Evolutionary conservation across 805 yeast species (phyloP).

Genomic region (Sugiyamaella smithiae): DNA sequence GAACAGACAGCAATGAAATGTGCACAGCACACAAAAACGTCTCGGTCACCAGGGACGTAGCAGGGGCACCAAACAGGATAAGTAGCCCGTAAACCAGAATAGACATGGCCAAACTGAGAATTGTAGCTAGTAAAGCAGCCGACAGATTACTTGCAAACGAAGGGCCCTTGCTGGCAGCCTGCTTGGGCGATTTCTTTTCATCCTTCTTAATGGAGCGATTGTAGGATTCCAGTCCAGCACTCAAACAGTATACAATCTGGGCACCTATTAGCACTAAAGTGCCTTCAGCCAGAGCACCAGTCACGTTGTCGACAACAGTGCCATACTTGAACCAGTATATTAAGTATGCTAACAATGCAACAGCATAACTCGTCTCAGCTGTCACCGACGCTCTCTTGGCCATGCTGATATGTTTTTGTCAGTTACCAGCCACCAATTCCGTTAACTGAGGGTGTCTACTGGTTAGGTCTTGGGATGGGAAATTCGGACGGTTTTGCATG

Average conservation of each 20-base stretch:
- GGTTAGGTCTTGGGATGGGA: no score
- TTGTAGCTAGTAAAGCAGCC: constrained; percentile 30
- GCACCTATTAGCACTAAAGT: constrained; percentile 19
- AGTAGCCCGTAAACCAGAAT: constrained; percentile 35
- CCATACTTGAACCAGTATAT: constrained; percentile 14
- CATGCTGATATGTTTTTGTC: no score
- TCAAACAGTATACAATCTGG: constrained; percentile 26
- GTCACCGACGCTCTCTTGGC: not conserved
- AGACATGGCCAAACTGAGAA: constrained; percentile 32
- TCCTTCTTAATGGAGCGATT: constrained; percentile 1
- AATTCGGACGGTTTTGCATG: no score
- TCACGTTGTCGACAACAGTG: constrained; percentile 18
- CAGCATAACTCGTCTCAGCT: constrained; percentile 11
- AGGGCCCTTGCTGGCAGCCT: not conserved
- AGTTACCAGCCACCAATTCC: no score
- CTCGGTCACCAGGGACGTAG: constrained; percentile 48
- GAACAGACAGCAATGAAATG: constrained; percentile 54
- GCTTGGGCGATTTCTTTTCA: constrained; percentile 4
- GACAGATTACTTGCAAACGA: constrained; percentile 9
- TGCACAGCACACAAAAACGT: constrained; percentile 64
- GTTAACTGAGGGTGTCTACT: no score
- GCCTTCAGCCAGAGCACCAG: constrained; percentile 20
- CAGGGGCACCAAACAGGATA: constrained; percentile 80
- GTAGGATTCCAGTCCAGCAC: constrained; percentile 16
- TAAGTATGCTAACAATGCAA: constrained; percentile 9